Base-by-base conservation (phyloP, 208 protist genomes). In the Lotmaria passim region DNA sequence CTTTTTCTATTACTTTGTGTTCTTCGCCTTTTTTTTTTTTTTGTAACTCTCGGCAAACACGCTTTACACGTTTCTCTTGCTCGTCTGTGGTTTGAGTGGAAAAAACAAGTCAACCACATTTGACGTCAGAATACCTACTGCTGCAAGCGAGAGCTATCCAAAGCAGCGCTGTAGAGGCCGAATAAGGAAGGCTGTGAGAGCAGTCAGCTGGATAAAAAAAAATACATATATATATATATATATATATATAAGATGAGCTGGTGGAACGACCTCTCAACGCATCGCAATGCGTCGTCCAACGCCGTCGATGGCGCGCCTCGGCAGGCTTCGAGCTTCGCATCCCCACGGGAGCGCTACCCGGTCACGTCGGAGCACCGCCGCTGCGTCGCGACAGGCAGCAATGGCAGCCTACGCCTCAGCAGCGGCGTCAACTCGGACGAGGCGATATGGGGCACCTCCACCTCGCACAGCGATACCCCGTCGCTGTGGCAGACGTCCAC, bases 251-350 rank as follows among this genome's bases (percentile, higher is more conserved):
- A 10, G 15, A 76, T 76, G 70, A 70, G 70, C 15, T 76, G 70
- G 70, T 76, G 70, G 70, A 76, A 76, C 70, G 63, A 68, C 52
- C 62, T 75, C 24, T 61, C 60, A 12, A 68, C 69, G 24, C 69
- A 68, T 28, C 70, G 70, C 56, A 69, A 47, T 53, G 47, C 24
- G 17, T 21, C 44, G 15, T 14, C 19, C 11, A 43, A 23, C 47
- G 47, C 47, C 23, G 8, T 39, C n/a, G 69, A 75, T 34, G 50
- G 60, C 36, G 17, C 24, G 24, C 24, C 41, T 19, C 69, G 60
- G 14, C 60, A 46, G n/a, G 8, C 19, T 24, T 21, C 67, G 19
- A 38, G 21, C 41, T 63, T 39, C 17, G 28, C 53, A 23, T 62
- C 52, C 1, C 11, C 44, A 26, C 60, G 38, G 11, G 59, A 66